Percentiles rank a stretch among this genome's conserved stretches.
Conservation (phyloP, 2,329 filamentous ascomycete species). For the Penicillium sp. region DNA sequence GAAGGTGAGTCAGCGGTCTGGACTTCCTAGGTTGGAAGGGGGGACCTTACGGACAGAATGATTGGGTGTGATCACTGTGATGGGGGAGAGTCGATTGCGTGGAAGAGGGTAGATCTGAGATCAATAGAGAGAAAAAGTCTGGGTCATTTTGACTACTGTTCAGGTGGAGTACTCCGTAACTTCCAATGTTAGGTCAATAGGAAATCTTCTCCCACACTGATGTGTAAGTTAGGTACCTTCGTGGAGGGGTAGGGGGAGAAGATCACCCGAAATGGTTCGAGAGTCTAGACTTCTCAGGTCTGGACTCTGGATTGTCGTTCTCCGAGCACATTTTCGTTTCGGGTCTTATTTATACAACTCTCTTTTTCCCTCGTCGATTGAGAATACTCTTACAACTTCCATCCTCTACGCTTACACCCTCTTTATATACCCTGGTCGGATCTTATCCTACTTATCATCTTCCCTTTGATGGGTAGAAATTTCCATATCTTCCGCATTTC, state of each 20-base stretch:
- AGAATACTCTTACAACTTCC: too few relatives aligned
- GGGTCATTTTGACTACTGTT: background rate
- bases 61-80: background rate
- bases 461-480: background rate
- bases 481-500: background rate
- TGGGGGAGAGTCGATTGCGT: background rate
- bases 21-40: background rate
- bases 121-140: background rate
- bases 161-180: background rate
- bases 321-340: background rate
- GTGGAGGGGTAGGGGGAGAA: background rate
- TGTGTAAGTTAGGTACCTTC: background rate
- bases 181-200: background rate
- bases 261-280: conserved; percentile 1
- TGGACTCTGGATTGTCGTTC: too few relatives aligned
- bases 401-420: too few relatives aligned
- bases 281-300: background rate
- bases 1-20: conserved; percentile 8
- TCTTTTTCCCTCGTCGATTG: too few relatives aligned
- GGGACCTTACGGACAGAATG: background rate
- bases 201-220: background rate
- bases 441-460: background rate
- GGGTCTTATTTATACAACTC: background rate
- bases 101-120: background rate
- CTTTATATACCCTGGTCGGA: too few relatives aligned